Conservation (phyloP, 78 protist species). For the Trichosphaerium sp. region DNA sequence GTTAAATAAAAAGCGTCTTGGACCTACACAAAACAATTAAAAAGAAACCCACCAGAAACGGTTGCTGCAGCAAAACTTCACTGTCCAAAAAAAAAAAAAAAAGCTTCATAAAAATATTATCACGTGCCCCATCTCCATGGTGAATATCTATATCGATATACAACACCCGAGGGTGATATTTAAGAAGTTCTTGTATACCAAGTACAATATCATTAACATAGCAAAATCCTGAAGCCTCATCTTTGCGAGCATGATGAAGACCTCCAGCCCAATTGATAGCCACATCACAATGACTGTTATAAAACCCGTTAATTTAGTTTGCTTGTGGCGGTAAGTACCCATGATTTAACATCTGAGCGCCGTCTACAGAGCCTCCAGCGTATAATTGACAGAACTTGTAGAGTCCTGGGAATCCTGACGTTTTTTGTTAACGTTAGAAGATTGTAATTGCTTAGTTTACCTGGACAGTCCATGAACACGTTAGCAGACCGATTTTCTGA, state of each 20-base stretch:
- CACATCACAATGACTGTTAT: constrained; percentile 42
- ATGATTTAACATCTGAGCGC: constrained; percentile 30
- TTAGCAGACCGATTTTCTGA: too few species aligned
- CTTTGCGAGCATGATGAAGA: constrained; percentile 94
- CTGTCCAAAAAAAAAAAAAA: too few species aligned
- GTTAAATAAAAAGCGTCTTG: constrained; percentile 77
- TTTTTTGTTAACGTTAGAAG: not conserved
- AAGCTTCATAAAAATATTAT: not conserved
- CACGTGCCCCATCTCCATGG: constrained; percentile 97
- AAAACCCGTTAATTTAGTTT: constrained; percentile 36
- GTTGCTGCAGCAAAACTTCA: too few species aligned
- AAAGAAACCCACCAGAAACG: too few species aligned
- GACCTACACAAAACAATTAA: too few species aligned
- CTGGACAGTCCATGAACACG: too few species aligned
- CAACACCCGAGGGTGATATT: constrained; percentile 70
- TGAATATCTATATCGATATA: constrained; percentile 95
- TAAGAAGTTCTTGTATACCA: constrained; percentile 88
- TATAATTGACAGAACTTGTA: constrained; percentile 77
- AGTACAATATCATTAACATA: constrained; percentile 97
- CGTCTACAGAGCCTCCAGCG: constrained; percentile 95
- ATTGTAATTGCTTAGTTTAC: constrained; percentile 60
- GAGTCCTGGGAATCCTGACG: too few species aligned
- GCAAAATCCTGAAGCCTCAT: constrained; percentile 96
- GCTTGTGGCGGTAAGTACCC: constrained; percentile 27
- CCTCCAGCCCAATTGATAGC: constrained; percentile 99